Percentiles rank a stretch among this genome's conserved stretches.
These are phyloP conservation scores for Ophiocordyceps camponoti-floridani DNA, from an alignment of 2,329 filamentous ascomycete genomes.

Conservation along the genomic window DNA sequence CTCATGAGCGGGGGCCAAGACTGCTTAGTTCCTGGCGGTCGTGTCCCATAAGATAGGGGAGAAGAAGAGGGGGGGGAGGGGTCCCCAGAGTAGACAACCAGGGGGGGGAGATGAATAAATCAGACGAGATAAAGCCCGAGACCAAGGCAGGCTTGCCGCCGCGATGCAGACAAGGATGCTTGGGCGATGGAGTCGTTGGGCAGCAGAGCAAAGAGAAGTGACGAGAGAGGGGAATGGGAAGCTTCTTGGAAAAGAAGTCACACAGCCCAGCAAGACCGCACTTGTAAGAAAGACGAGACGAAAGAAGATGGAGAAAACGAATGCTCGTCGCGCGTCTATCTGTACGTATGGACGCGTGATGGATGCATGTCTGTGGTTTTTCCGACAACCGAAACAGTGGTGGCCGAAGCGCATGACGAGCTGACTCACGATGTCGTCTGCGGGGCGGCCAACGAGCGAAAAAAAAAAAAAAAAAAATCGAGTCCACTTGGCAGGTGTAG, in stretches of 20 bases:
- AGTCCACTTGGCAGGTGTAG: not conserved
- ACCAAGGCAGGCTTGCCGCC: not conserved
- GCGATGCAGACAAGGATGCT: conserved; percentile 1
- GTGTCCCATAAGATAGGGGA: too few relatives aligned
- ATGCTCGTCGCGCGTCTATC: too few relatives aligned
- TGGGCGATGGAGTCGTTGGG: conserved; percentile 1
- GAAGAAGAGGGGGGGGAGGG: not conserved
- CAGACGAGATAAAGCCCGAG: not conserved
- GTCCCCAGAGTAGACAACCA: conserved; percentile 17
- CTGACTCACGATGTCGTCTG: conserved; percentile 1
- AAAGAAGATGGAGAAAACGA: too few relatives aligned
- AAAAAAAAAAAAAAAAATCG: not conserved
- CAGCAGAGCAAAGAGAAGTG: not conserved
- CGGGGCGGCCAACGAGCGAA: not conserved
- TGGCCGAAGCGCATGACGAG: not conserved
- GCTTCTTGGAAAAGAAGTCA: too few relatives aligned
- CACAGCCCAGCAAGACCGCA: too few relatives aligned
- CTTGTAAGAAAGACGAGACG: too few relatives aligned
- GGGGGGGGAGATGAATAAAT: conserved; percentile 5
- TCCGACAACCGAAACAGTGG: too few relatives aligned
- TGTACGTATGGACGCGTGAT: not conserved
- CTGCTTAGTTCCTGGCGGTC: too few relatives aligned
- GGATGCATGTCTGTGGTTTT: too few relatives aligned
- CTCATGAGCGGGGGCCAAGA: not conserved
- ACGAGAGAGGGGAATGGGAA: not conserved